phyloP scores from a whole-genome alignment of 1,139 yeast species.

The Taphrina communis region DNA sequence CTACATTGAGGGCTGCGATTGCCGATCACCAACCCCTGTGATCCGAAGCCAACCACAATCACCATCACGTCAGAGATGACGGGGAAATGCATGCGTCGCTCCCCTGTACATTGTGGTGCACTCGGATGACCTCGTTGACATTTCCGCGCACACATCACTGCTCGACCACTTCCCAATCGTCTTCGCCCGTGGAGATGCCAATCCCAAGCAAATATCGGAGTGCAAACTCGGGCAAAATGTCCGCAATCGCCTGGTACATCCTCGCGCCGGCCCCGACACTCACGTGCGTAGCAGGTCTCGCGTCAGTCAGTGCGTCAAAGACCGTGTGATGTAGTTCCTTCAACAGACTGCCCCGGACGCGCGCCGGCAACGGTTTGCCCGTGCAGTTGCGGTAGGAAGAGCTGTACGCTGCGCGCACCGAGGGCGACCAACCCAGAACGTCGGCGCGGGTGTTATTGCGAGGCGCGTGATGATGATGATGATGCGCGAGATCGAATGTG shows the following conservation, averaged over 20 bases:
- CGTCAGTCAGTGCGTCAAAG: constrained; percentile 36
- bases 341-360: constrained; percentile 30
- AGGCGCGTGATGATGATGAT: neutral
- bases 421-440: constrained; percentile 29
- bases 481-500: constrained; percentile 37
- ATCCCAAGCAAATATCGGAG: constrained; percentile 29
- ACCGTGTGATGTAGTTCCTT: constrained; percentile 38
- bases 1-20: no score
- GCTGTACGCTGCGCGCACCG: constrained; percentile 29
- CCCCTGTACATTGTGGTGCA: no score
- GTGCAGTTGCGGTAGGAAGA: constrained; percentile 28
- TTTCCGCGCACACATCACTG: constrained; percentile 1
- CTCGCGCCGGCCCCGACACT: constrained; percentile 32
- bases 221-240: constrained; percentile 23
- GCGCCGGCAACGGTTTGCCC: constrained; percentile 7
- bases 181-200: constrained; percentile 18
- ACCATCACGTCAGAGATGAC: no score
- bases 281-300: constrained; percentile 7
- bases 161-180: constrained; percentile 31
- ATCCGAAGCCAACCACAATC: no score
- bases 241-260: constrained; percentile 28
- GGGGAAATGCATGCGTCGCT: no score
- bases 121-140: neutral
- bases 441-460: constrained; percentile 14
- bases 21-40: no score